A percentile compares a stretch with the other conserved stretches of the same genome.
phyloP scores from a whole-genome alignment of 1,139 yeast genomes.

The Magnusiomyces fungicola region DNA sequence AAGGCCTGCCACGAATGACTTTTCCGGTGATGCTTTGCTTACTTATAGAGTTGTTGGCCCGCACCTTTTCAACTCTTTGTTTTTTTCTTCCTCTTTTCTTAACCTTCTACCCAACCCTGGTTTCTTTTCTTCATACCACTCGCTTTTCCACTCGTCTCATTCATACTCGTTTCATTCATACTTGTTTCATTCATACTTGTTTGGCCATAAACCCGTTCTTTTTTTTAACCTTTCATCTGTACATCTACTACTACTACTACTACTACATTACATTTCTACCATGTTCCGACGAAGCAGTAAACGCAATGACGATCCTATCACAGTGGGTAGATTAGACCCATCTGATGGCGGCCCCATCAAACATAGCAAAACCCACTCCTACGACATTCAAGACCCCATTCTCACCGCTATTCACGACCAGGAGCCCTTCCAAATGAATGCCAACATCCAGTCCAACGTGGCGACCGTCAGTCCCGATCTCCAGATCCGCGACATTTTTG shows the following conservation, averaged over 20 bases:
- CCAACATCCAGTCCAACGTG: constrained; percentile 35
- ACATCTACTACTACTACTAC: too few species aligned
- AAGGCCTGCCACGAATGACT: too few species aligned
- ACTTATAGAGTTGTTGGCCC: too few species aligned
- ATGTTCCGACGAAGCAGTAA: constrained; percentile 21
- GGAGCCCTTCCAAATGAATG: constrained; percentile 73
- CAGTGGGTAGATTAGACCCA: constrained; percentile 11
- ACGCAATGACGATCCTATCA: constrained; percentile 18
- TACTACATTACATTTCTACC: too few species aligned
- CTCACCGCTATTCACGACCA: constrained; percentile 87
- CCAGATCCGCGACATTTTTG: constrained; percentile 70
- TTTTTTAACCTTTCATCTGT: background rate
- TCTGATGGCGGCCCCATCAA: constrained; percentile 14
- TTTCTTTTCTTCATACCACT: background rate
- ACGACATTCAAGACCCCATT: constrained; percentile 73
- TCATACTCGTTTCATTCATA: background rate
- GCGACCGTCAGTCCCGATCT: constrained; percentile 37
- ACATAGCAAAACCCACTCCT: constrained; percentile 21
- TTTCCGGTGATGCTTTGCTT: too few species aligned
- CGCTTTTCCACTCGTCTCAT: background rate
- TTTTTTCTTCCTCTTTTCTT: background rate
- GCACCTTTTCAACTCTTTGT: too few species aligned
- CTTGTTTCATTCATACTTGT: background rate
- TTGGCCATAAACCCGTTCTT: background rate
- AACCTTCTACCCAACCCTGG: background rate